A percentile compares a stretch with the other conserved stretches of the same genome.
Evolutionary conservation across 2,329 filamentous ascomycete species (phyloP).

Genomic region (Corniculantispora saksenae): DNA sequence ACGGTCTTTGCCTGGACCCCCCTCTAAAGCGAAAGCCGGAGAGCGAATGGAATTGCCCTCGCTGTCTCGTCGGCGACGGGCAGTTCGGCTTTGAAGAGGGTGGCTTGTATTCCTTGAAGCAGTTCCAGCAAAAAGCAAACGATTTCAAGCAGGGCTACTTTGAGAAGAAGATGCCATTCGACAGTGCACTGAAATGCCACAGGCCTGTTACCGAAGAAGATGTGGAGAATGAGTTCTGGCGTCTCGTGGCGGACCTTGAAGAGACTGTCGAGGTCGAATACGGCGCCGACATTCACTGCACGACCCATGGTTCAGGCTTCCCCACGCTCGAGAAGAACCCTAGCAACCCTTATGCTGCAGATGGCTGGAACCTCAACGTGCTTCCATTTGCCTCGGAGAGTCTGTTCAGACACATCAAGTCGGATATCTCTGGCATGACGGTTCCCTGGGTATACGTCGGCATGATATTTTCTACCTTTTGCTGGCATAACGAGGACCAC

Average conservation of each 20-base stretch:
- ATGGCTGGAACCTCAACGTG: constrained; percentile 95
- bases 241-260: constrained; percentile 87
- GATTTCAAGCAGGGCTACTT: constrained; percentile 96
- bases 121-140: constrained; percentile 94
- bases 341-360: constrained; percentile 79
- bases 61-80: constrained; percentile 92
- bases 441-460: constrained; percentile 99
- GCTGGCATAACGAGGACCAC: constrained; percentile 99
- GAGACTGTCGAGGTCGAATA: constrained; percentile 98
- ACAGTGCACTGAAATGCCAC: constrained; percentile 78
- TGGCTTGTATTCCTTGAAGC: constrained; percentile 88
- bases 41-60: constrained; percentile 91
- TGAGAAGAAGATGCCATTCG: constrained; percentile 83
- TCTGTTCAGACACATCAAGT: constrained; percentile 94
- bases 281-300: constrained; percentile 96
- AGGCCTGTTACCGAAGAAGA: constrained; percentile 89
- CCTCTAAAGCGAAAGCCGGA: constrained; percentile 76
- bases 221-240: constrained; percentile 95
- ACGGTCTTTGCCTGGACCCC: constrained; percentile 86
- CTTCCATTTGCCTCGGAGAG: constrained; percentile 89
- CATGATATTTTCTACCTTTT: constrained; percentile 99
- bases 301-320: constrained; percentile 95
- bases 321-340: constrained; percentile 92
- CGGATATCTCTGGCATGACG: constrained; percentile 98
- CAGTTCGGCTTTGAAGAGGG: constrained; percentile 98